These are phyloP conservation scores for Neofusicoccum parvum DNA, from an alignment of 2,329 filamentous ascomycete species.

Conservation along the genomic window DNA sequence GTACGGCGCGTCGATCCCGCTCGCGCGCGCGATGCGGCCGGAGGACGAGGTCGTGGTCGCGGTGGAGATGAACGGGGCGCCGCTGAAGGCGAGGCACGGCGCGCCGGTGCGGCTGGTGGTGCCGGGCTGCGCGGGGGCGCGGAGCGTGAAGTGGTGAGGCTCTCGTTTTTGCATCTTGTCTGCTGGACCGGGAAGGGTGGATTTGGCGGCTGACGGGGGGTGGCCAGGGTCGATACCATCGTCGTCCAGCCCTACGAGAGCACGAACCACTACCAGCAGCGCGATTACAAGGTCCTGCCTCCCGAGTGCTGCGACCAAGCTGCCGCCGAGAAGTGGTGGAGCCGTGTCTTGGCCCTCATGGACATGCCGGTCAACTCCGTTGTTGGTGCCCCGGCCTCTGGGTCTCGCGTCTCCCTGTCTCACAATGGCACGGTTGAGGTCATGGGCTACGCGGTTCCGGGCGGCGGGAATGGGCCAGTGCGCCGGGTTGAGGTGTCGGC, in stretches of 20 bases:
- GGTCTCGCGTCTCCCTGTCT: conserved; percentile 44
- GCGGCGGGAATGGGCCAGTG: conserved; percentile 56
- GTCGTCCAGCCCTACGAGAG: conserved; percentile 55
- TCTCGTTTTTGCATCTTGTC: no score
- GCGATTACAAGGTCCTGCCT: conserved; percentile 62
- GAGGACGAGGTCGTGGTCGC: conserved; percentile 53
- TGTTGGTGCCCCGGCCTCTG: conserved; percentile 51
- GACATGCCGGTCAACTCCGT: conserved; percentile 61
- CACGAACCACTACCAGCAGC: conserved; percentile 59
- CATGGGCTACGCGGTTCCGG: conserved; percentile 59
- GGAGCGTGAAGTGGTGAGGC: conserved; percentile 56
- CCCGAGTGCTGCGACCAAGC: conserved; percentile 52
- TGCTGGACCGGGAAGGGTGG: background rate
- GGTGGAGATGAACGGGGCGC: conserved; percentile 54
- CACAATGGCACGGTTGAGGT: conserved; percentile 49
- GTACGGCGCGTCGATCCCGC: conserved; percentile 60
- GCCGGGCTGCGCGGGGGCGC: conserved; percentile 56
- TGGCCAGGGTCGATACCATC: conserved; percentile 48
- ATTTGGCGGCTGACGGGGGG: background rate
- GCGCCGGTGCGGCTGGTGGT: conserved; percentile 55
- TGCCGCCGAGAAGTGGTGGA: conserved; percentile 57
- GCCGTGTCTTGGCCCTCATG: conserved; percentile 51
- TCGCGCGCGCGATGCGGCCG: conserved; percentile 47
- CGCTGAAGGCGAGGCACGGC: conserved; percentile 54
- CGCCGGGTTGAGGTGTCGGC: conserved; percentile 55